phyloP scores from a whole-genome alignment of 805 yeast genomes.

The Hagleromyces aurorensis region DNA sequence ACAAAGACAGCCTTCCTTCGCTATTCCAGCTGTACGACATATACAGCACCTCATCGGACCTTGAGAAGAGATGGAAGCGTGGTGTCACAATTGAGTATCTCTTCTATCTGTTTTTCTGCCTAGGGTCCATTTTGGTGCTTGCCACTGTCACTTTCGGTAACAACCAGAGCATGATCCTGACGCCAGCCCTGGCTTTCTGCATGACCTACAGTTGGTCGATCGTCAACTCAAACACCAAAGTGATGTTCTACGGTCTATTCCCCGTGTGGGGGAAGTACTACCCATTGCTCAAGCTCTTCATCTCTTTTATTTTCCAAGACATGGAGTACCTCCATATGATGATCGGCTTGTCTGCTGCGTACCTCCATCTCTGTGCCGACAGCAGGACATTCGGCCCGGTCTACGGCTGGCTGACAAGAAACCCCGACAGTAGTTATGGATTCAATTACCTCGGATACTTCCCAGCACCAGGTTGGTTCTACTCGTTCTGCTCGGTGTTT shows the following conservation, averaged over 20 bases:
- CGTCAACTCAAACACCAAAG: conserved; percentile 42
- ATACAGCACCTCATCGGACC: conserved; percentile 21
- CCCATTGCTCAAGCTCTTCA: conserved; percentile 34
- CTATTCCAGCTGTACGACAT: conserved; percentile 23
- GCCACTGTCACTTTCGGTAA: conserved; percentile 10
- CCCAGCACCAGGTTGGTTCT: too few relatives aligned
- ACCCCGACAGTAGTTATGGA: too few relatives aligned
- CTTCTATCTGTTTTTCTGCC: conserved; percentile 21
- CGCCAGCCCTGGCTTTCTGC: conserved; percentile 20
- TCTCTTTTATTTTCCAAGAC: conserved; percentile 40
- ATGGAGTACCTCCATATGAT: conserved; percentile 35
- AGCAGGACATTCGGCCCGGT: conserved; percentile 47
- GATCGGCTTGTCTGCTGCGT: conserved; percentile 49
- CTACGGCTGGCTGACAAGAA: conserved; percentile 32
- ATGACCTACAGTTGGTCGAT: conserved; percentile 58
- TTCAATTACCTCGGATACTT: too few relatives aligned
- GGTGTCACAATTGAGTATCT: conserved; percentile 18
- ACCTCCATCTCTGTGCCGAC: conserved; percentile 54
- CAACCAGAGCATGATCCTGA: conserved; percentile 11
- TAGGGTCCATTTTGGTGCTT: conserved; percentile 9
- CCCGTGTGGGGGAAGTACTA: conserved; percentile 48
- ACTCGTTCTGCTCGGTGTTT: too few relatives aligned
- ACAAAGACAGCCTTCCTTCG: conserved; percentile 20
- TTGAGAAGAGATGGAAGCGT: conserved; percentile 18
- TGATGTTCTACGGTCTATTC: conserved; percentile 46